Evolutionary conservation across 2,329 filamentous ascomycete genomes (phyloP).

Genomic region (Colletotrichum eleusines): DNA sequence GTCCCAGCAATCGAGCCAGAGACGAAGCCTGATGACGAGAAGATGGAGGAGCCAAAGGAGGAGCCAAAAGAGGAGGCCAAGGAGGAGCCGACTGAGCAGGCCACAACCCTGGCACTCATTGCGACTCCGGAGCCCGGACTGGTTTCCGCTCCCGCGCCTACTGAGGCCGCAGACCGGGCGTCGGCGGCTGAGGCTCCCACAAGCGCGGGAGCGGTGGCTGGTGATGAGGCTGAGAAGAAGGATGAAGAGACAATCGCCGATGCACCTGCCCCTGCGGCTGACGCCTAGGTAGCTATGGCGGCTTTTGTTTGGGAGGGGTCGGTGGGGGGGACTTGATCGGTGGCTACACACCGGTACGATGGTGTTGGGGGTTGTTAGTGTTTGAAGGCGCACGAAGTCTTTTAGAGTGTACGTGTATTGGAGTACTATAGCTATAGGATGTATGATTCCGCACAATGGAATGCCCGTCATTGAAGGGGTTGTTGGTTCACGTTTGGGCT

Average conservation of each 20-base stretch:
- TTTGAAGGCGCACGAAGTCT: slow-evolving; percentile 16
- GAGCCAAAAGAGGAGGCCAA: background rate
- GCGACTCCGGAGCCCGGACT: background rate
- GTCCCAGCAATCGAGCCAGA: slow-evolving; percentile 23
- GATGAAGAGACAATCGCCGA: slow-evolving; percentile 5
- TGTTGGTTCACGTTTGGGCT: no score
- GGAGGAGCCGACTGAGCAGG: background rate
- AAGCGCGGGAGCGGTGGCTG: background rate
- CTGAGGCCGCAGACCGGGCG: background rate
- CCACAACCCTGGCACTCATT: background rate
- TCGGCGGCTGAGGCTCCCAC: background rate
- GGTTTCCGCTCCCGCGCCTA: background rate
- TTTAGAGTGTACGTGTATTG: slow-evolving; percentile 9
- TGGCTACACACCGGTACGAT: background rate
- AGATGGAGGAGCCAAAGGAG: background rate
- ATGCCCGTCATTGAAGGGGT: background rate
- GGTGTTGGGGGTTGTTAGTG: slow-evolving; percentile 6
- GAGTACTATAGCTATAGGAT: background rate
- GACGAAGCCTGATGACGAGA: slow-evolving; percentile 22
- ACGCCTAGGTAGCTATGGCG: slow-evolving; percentile 18
- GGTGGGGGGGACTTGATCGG: background rate
- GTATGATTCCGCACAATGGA: background rate
- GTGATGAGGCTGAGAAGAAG: slow-evolving; percentile 11
- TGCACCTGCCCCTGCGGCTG: slow-evolving; percentile 10
- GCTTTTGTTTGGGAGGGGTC: background rate